These are phyloP conservation scores for Bacterosira constricta DNA, from an alignment of 108 stramenopile genomes.

Conservation along the genomic window DNA sequence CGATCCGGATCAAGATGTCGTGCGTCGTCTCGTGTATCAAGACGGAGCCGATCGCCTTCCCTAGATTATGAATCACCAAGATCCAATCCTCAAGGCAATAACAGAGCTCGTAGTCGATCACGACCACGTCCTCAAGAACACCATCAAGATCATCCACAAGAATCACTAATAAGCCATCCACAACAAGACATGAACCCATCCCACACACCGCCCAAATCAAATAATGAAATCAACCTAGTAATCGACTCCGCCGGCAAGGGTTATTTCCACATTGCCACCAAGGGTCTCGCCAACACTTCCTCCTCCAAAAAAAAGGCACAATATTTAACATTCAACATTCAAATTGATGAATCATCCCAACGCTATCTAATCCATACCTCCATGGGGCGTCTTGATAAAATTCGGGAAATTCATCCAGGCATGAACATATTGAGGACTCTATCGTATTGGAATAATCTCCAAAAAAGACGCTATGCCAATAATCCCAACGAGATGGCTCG, in stretches of 20 bases:
- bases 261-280: neutral
- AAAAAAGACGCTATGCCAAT: neutral
- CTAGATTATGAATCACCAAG: neutral
- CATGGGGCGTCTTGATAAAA: conserved; percentile 29
- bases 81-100: no score
- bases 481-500: neutral
- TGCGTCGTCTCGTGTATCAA: no score
- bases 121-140: neutral
- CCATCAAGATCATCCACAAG: neutral
- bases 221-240: neutral
- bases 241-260: neutral
- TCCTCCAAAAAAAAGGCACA: neutral
- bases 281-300: neutral
- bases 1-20: no score
- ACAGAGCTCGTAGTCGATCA: neutral
- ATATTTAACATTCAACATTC: conserved; percentile 14
- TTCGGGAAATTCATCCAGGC: conserved; percentile 36
- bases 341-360: conserved; percentile 31
- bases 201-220: no score
- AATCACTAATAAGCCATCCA: neutral
- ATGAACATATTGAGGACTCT: conserved; percentile 37
- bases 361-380: conserved; percentile 35
- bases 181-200: no score
- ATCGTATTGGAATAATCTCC: conserved; percentile 27
- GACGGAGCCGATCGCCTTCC: neutral